Conservation (phyloP, 163 green algal genomes). For the Trebouxiophyceae sp. region DNA sequence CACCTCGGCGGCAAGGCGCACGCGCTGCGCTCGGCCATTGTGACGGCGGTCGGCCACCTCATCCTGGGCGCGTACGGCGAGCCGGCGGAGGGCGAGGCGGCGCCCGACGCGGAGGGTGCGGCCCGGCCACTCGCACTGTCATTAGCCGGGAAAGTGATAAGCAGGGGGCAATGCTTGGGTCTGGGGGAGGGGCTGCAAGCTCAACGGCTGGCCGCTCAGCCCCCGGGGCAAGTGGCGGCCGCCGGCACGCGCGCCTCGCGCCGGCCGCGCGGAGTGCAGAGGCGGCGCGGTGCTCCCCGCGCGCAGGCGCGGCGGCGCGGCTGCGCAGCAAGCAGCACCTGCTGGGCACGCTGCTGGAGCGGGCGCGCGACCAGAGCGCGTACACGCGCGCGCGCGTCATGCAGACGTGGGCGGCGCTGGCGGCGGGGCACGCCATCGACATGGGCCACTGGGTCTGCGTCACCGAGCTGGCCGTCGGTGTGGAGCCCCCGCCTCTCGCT, state of each 20-base stretch:
- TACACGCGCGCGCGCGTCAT: conserved; percentile 57
- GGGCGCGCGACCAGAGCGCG: conserved; percentile 49
- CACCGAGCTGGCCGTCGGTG: conserved; percentile 44
- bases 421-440: conserved; percentile 48
- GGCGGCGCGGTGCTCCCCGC: too few relatives aligned
- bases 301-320: conserved; percentile 12
- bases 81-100: conserved; percentile 11
- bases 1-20: conserved; percentile 66
- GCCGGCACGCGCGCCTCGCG: too few relatives aligned
- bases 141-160: too few relatives aligned
- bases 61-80: conserved; percentile 29
- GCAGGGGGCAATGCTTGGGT: too few relatives aligned
- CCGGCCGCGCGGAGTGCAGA: too few relatives aligned
- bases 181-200: too few relatives aligned
- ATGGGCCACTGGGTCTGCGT: conserved; percentile 65
- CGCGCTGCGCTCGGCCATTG: conserved; percentile 56
- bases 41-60: conserved; percentile 41
- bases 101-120: too few relatives aligned
- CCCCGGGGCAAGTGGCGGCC: too few relatives aligned
- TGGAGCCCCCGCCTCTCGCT: background rate
- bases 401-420: conserved; percentile 62
- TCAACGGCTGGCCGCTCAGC: too few relatives aligned
- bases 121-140: too few relatives aligned
- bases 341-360: conserved; percentile 60
- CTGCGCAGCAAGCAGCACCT: conserved; percentile 66